Base-by-base conservation (phyloP, 2,329 filamentous ascomycete genomes). In the Aspergillus felis region DNA sequence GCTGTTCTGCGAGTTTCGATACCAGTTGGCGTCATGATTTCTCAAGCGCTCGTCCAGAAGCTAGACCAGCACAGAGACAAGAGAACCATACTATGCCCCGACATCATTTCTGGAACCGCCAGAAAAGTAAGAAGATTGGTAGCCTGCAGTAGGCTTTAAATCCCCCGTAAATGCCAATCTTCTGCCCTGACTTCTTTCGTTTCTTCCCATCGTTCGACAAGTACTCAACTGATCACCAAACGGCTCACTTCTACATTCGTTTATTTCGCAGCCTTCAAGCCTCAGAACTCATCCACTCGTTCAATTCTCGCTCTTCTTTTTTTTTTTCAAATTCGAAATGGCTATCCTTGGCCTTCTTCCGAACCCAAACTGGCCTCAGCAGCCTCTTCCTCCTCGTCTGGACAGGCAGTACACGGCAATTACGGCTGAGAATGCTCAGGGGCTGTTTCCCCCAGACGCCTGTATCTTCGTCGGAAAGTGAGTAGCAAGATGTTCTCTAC, bases 401-500 rank as follows among this genome's bases (percentile, higher is more conserved):
- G 71, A 75, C 28, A 66, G 72, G 48, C 28, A 69, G 41, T 49
- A 51, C 4, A 66, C 71, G 51, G 55, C 62, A 25, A 66, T 68
- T 28, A 66, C 58, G n/a, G 64, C 67, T 3, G 64, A 64, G 41
- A 75, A 73, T 57, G 72, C 73, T 10, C 72, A 75, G 55, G 73
- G 73, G 28, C 56, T 75, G 20, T 73, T 73, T 44, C 61, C 71
- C 38, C 72, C 74, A 6, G 65, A 67, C 46, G 73, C 73, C 27
- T 71, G 71, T 53, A 62, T 76, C 48, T 76, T 76, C 57, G 69
- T 75, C 42, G 74, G 73, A 50, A 76, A 76, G 74, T 75, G 66
- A 56, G 68, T 69, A 20, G 25, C 27, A 1, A 48, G 9, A 48
- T 9, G 17, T n/a, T 22, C 50, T 35, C 35, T 17, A n/a, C 46